Percentiles rank a stretch among this genome's conserved stretches.
These are phyloP conservation scores for Leptographium flavum DNA, from an alignment of 2,329 filamentous ascomycete genomes.

Conservation along the genomic window DNA sequence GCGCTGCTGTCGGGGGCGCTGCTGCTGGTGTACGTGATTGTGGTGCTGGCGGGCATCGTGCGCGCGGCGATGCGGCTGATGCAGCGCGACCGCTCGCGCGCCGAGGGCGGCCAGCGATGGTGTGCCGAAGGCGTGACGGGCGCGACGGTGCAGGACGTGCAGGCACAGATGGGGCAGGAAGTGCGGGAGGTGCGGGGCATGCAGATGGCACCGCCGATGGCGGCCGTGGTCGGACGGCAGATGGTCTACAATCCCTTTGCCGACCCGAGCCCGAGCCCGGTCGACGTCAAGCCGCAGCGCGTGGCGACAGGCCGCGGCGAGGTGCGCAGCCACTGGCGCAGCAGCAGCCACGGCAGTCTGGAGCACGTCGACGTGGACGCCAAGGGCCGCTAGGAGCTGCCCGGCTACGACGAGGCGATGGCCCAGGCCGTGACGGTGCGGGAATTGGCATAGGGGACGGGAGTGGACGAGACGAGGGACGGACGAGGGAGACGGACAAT, in stretches of 20 bases:
- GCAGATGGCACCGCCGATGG: slow-evolving; percentile 1
- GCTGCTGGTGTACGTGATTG: slow-evolving; percentile 61
- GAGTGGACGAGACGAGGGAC: too few species aligned
- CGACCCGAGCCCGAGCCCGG: too few species aligned
- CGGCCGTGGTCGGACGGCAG: neutral
- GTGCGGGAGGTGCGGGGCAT: too few species aligned
- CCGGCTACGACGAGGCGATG: neutral
- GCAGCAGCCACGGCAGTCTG: slow-evolving; percentile 22
- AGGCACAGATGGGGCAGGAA: too few species aligned
- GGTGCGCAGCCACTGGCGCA: slow-evolving; percentile 17
- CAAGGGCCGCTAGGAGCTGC: slow-evolving; percentile 9
- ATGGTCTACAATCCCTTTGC: too few species aligned
- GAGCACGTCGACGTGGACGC: slow-evolving; percentile 13
- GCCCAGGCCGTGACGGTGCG: too few species aligned
- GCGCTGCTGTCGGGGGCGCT: slow-evolving; percentile 65
- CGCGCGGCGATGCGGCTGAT: slow-evolving; percentile 50
- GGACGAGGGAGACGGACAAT: too few species aligned
- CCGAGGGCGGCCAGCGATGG: slow-evolving; percentile 38
- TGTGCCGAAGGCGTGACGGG: slow-evolving; percentile 1
- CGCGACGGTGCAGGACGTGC: neutral
- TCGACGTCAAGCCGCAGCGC: neutral
- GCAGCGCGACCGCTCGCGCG: slow-evolving; percentile 42
- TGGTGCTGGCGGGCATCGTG: slow-evolving; percentile 59
- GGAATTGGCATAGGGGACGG: too few species aligned
- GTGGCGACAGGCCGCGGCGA: slow-evolving; percentile 11